These are phyloP conservation scores for Beauveria asiatica DNA, from an alignment of 2,329 filamentous ascomycete species.

Conservation along the genomic window DNA sequence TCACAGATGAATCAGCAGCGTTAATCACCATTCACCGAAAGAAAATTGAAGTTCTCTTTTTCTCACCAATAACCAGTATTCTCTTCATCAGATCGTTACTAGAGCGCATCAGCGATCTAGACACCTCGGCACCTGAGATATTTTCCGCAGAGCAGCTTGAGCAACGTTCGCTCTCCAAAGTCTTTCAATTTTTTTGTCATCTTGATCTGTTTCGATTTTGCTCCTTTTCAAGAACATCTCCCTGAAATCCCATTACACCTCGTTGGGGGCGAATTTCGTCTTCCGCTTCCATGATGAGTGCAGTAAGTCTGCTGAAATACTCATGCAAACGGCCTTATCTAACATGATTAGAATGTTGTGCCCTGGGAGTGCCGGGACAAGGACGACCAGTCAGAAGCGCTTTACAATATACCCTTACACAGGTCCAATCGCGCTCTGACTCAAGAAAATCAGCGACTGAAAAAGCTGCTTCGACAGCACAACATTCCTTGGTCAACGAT, in stretches of 20 bases:
- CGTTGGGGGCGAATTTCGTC: not conserved
- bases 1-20: not conserved
- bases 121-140: conserved; percentile 1
- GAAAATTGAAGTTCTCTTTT: not conserved
- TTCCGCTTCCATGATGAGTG: not conserved
- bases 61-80: not conserved
- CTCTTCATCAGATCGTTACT: not conserved
- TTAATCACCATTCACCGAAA: not conserved
- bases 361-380: conserved; percentile 46
- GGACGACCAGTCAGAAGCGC: conserved; percentile 39
- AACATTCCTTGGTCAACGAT: conserved; percentile 41
- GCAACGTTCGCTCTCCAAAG: not conserved
- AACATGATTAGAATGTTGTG: conserved; percentile 16
- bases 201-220: not conserved
- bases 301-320: not conserved
- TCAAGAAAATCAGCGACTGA: conserved; percentile 42
- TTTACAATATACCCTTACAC: conserved; percentile 41
- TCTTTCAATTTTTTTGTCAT: not conserved
- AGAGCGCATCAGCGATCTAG: not conserved
- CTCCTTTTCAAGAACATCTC: not conserved
- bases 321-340: not conserved
- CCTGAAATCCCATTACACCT: not conserved
- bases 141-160: not conserved
- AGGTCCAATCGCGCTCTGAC: conserved; percentile 35
- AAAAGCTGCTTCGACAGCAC: conserved; percentile 43